Conservation (phyloP, 2,329 filamentous ascomycete species). For the Pseudogymnoascus sp. region DNA sequence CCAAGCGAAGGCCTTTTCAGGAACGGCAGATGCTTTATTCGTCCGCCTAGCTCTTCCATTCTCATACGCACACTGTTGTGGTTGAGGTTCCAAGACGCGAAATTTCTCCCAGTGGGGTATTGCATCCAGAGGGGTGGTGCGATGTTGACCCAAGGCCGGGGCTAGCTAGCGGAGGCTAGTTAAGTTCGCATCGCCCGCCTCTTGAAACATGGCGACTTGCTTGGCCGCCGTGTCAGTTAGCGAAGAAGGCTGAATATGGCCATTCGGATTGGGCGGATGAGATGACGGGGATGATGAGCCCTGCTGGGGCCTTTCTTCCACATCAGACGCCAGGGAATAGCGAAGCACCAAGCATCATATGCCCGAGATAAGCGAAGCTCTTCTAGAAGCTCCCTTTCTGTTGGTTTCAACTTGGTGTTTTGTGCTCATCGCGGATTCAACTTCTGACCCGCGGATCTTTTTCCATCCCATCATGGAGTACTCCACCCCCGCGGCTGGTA, state of each 20-base stretch:
- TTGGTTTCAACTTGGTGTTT: not conserved
- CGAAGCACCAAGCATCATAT: not conserved
- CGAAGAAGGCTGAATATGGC: conserved; percentile 4
- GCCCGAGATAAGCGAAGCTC: not conserved
- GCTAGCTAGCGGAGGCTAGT: not conserved
- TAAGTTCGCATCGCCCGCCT: conserved; percentile 7
- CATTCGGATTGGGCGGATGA: not conserved
- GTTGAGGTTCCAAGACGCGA: conserved; percentile 5
- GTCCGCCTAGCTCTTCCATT: not conserved
- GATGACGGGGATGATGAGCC: conserved; percentile 1
- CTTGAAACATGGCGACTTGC: not conserved
- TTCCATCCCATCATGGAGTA: not conserved
- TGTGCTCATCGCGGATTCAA: not conserved
- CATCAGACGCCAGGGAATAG: conserved; percentile 1
- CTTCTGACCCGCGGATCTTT: not conserved
- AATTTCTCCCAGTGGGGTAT: not conserved
- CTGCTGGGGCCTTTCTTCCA: not conserved
- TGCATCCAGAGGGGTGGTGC: not conserved
- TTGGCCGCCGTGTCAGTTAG: conserved; percentile 5
- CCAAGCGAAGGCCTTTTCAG: not conserved
- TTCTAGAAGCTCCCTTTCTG: not conserved
- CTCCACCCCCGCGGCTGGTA: not conserved
- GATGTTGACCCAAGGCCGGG: not conserved
- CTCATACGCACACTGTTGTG: not conserved
- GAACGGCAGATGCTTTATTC: not conserved